phyloP scores from a whole-genome alignment of 2,329 filamentous ascomycete genomes.

The Fusarium caatingaense region DNA sequence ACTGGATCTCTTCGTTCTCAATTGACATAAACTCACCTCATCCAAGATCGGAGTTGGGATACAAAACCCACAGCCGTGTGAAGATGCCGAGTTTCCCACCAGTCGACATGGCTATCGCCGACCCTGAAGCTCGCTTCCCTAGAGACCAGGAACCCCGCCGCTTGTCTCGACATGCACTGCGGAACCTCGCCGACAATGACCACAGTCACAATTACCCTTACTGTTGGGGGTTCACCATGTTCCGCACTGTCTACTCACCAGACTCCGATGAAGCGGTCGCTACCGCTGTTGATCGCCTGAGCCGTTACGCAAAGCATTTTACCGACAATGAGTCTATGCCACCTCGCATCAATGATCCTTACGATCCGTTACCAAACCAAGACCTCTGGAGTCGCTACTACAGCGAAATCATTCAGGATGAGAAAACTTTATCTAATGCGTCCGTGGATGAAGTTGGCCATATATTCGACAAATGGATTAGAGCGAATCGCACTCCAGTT shows the following conservation, averaged over 20 bases:
- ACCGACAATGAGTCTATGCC: conserved; percentile 15
- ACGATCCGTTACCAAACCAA: conserved; percentile 27
- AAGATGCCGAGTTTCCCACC: conserved; percentile 17
- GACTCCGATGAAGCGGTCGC: conserved; percentile 30
- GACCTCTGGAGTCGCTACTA: conserved; percentile 38
- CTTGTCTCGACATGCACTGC: conserved; percentile 13
- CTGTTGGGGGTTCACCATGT: conserved; percentile 42
- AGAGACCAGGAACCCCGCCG: conserved; percentile 22
- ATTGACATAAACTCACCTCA: background rate
- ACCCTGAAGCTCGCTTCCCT: conserved; percentile 25
- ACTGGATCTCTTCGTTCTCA: background rate
- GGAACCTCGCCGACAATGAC: conserved; percentile 30
- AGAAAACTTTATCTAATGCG: conserved; percentile 17
- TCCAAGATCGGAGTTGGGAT: background rate
- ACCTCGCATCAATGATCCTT: conserved; percentile 14
- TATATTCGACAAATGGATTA: background rate
- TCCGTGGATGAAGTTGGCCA: conserved; percentile 17
- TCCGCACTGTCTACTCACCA: conserved; percentile 38
- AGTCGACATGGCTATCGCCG: conserved; percentile 32
- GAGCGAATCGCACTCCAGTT: background rate
- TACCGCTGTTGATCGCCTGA: conserved; percentile 32
- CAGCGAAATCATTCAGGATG: conserved; percentile 35
- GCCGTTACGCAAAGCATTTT: conserved; percentile 26
- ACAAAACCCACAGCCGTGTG: background rate
- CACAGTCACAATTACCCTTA: conserved; percentile 38